phyloP scores from a whole-genome alignment of 768 basidiomycete species.

The Gyrodon lividus region DNA sequence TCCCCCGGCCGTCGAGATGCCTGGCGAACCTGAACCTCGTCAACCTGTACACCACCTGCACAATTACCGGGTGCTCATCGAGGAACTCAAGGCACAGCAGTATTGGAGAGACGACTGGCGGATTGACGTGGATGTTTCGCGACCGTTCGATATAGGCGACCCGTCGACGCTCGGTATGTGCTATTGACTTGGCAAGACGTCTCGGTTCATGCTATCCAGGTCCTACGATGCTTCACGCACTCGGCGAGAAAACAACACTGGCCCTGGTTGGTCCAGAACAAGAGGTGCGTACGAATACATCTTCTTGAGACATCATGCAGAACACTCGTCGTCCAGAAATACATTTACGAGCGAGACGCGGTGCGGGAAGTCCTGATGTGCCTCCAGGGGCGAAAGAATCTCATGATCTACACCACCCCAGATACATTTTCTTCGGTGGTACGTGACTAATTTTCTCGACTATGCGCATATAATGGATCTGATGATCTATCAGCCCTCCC shows the following conservation, averaged over 20 bases:
- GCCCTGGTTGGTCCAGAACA: slow-evolving; percentile 40
- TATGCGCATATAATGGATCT: background rate
- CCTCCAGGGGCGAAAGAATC: slow-evolving; percentile 68
- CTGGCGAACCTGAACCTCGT: background rate
- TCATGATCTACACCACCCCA: slow-evolving; percentile 44
- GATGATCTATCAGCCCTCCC: slow-evolving; percentile 39
- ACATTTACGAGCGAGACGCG: slow-evolving; percentile 72
- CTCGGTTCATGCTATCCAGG: slow-evolving; percentile 31
- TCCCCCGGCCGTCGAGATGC: background rate
- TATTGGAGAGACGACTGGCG: slow-evolving; percentile 76
- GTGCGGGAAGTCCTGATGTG: slow-evolving; percentile 76
- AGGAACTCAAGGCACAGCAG: slow-evolving; percentile 59
- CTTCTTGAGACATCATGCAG: background rate
- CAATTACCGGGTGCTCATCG: slow-evolving; percentile 52
- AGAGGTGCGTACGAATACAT: slow-evolving; percentile 35
- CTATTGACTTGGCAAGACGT: background rate
- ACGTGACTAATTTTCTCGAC: background rate
- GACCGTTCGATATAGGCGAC: slow-evolving; percentile 62
- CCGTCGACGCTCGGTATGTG: slow-evolving; percentile 68
- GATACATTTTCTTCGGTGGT: slow-evolving; percentile 36
- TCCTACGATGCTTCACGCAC: slow-evolving; percentile 41
- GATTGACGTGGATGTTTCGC: slow-evolving; percentile 40
- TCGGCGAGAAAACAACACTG: slow-evolving; percentile 38
- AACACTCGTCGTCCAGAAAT: slow-evolving; percentile 41
- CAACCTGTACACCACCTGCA: slow-evolving; percentile 2